Percentiles rank a stretch among this genome's conserved stretches.
Conservation (phyloP, 1,139 yeast species). For the Debaryomyces robertsiae region DNA sequence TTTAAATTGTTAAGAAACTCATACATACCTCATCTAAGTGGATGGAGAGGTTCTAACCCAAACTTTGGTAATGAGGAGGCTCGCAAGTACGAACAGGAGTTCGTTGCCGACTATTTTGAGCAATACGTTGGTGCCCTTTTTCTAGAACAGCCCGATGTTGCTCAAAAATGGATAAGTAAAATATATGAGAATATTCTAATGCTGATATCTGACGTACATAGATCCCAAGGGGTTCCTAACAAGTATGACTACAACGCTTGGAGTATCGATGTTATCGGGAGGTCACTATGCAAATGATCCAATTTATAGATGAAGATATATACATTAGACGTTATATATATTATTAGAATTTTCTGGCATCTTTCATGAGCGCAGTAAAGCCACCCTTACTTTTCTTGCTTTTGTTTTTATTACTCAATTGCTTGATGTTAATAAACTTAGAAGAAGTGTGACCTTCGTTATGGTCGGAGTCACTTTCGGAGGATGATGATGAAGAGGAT, state of each 20-base stretch:
- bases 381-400: conserved; percentile 37
- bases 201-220: conserved; percentile 25
- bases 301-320: conserved; percentile 2
- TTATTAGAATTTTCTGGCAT: conserved; percentile 32
- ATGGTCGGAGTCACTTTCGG: conserved; percentile 21
- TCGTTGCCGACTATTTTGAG: conserved; percentile 48
- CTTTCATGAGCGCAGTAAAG: conserved; percentile 55
- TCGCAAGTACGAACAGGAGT: conserved; percentile 44
- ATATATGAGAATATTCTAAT: conserved; percentile 35
- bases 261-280: conserved; percentile 31
- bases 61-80: conserved; percentile 23
- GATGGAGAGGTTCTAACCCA: conserved; percentile 20
- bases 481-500: conserved; percentile 17
- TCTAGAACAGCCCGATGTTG: conserved; percentile 42
- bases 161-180: conserved; percentile 36
- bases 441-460: conserved; percentile 16
- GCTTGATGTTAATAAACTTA: conserved; percentile 22
- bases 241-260: conserved; percentile 30
- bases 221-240: conserved; percentile 3
- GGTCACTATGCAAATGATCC: conserved; percentile 15
- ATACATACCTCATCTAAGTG: conserved; percentile 29
- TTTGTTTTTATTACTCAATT: conserved; percentile 28
- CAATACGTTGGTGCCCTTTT: conserved; percentile 48
- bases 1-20: conserved; percentile 19
- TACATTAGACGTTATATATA: background rate